A percentile compares a stretch with the other conserved stretches of the same genome.
Conservation (phyloP, 345 rosid species). For the Acer saccharum region DNA sequence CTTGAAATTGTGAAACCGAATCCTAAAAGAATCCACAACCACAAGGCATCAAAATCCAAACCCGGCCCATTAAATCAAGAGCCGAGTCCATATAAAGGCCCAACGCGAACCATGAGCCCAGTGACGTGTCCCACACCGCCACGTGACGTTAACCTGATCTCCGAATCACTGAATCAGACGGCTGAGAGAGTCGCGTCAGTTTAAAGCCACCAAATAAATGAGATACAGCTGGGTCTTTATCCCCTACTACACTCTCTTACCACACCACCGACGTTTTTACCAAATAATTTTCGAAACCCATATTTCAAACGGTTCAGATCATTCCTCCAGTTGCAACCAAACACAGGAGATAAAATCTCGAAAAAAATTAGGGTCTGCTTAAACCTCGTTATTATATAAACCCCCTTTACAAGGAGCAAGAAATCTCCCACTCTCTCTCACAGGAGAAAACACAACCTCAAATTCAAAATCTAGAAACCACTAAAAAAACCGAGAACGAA, state of each 20-base stretch:
- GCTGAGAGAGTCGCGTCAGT: constrained; percentile 24
- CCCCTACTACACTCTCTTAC: not conserved
- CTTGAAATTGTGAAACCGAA: no score
- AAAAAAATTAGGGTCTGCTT: constrained; percentile 14
- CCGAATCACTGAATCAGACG: constrained; percentile 15
- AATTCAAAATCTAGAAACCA: constrained; percentile 16
- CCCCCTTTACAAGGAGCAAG: not conserved
- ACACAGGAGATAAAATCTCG: not conserved
- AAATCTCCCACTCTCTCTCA: not conserved
- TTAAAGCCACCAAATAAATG: not conserved
- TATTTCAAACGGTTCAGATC: not conserved
- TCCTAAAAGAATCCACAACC: no score
- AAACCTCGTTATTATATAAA: constrained; percentile 19
- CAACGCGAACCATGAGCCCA: not conserved
- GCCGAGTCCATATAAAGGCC: not conserved
- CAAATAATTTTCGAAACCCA: no score
- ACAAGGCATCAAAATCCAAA: not conserved
- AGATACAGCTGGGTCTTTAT: not conserved
- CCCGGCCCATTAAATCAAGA: not conserved
- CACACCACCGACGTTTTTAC: not conserved
- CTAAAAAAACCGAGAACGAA: not conserved
- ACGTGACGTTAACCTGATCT: not conserved
- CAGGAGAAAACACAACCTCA: not conserved
- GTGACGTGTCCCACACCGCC: not conserved
- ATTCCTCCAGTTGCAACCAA: not conserved